A percentile compares a stretch with the other conserved stretches of the same genome.
Conservation (phyloP, 2,329 filamentous ascomycete genomes). For the Pseudovirgaria hyperparasitica region DNA sequence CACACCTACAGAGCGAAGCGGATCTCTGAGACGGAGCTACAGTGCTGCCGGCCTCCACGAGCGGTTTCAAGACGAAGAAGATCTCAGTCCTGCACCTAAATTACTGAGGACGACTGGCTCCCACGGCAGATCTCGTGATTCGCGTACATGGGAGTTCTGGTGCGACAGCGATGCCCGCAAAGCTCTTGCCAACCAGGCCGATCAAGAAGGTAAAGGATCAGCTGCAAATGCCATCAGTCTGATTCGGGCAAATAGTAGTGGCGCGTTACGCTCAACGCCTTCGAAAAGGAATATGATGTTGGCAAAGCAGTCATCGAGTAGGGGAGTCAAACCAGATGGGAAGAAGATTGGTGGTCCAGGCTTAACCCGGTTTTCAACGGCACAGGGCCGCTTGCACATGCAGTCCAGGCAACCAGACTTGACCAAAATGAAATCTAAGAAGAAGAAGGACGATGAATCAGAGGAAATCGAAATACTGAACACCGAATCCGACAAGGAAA, state of each 20-base stretch:
- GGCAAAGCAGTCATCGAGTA: conserved; percentile 15
- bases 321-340: conserved; percentile 17
- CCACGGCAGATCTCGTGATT: conserved; percentile 69
- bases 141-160: conserved; percentile 82
- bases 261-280: conserved; percentile 37
- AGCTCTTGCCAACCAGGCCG: conserved; percentile 54
- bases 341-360: conserved; percentile 19
- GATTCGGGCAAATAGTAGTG: conserved; percentile 55
- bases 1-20: conserved; percentile 24
- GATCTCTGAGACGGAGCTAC: conserved; percentile 54
- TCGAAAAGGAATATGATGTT: conserved; percentile 50
- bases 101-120: conserved; percentile 37
- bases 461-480: conserved; percentile 38
- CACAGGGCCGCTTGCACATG: conserved; percentile 20
- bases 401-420: conserved; percentile 6
- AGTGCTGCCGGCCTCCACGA: conserved; percentile 44
- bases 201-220: conserved; percentile 67
- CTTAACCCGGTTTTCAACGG: conserved; percentile 23
- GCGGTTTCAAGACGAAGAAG: conserved; percentile 15
- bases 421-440: conserved; percentile 7
- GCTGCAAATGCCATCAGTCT: conserved; percentile 72
- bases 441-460: conserved; percentile 19
- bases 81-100: conserved; percentile 18
- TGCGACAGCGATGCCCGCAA: conserved; percentile 70
- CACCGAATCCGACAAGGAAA: conserved; percentile 88